Conservation (phyloP, 306 rosid genomes). For the Crataegus laevigata region DNA sequence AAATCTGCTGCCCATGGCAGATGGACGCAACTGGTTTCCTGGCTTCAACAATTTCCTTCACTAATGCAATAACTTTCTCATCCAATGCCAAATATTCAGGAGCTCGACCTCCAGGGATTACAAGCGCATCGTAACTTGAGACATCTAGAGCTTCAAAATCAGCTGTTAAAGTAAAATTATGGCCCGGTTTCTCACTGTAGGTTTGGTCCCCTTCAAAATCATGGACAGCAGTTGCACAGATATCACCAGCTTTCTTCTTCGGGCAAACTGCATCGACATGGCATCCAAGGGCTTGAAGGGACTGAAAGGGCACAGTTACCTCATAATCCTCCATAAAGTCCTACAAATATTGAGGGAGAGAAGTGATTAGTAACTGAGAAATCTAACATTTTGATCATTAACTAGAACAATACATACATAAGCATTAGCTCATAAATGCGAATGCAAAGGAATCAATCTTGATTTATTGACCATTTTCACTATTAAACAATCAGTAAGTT, state of each 20-base stretch:
- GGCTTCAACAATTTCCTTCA: slow-evolving; percentile 38
- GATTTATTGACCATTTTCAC: neutral
- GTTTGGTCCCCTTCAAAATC: slow-evolving; percentile 96
- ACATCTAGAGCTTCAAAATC: slow-evolving; percentile 44
- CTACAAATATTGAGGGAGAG: slow-evolving; percentile 26
- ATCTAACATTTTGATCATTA: neutral
- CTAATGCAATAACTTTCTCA: slow-evolving; percentile 28
- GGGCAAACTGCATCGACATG: slow-evolving; percentile 87
- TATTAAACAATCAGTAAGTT: neutral
- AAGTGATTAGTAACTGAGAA: neutral
- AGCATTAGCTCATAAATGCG: neutral
- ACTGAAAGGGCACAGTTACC: slow-evolving; percentile 71
- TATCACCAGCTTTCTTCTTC: slow-evolving; percentile 66
- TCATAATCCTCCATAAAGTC: slow-evolving; percentile 93
- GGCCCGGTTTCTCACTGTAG: slow-evolving; percentile 73
- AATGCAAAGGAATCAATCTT: neutral
- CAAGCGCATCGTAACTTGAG: slow-evolving; percentile 60
- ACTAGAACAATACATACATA: neutral
- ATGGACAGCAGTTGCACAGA: slow-evolving; percentile 69
- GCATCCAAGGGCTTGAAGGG: slow-evolving; percentile 81
- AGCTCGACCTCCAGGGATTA: slow-evolving; percentile 53
- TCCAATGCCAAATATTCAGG: slow-evolving; percentile 49
- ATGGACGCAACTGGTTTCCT: slow-evolving; percentile 51
- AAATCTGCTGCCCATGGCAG: slow-evolving; percentile 74
- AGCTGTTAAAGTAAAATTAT: slow-evolving; percentile 55